phyloP scores from a whole-genome alignment of 352 stramenopile species.

The Globisporangium splendens region DNA sequence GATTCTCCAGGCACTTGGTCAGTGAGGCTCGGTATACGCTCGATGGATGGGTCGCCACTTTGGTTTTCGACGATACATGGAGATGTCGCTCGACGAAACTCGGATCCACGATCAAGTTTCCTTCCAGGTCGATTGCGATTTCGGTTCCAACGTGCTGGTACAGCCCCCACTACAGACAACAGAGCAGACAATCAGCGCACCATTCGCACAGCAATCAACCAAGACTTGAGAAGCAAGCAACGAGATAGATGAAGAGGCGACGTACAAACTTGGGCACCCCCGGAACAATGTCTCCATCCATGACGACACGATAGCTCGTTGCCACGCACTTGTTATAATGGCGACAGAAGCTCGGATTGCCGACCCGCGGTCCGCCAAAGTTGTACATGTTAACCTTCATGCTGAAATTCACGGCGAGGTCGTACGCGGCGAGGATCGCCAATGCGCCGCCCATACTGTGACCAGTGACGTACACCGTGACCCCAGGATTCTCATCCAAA shows the following conservation, averaged over 20 bases:
- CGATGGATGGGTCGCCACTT: conserved; percentile 57
- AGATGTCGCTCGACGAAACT: conserved; percentile 79
- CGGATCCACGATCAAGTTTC: conserved; percentile 78
- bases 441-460: conserved; percentile 91
- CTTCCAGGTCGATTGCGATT: conserved; percentile 61
- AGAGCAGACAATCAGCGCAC: neutral
- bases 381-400: conserved; percentile 90
- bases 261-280: conserved; percentile 70
- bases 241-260: conserved; percentile 6
- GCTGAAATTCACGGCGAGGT: conserved; percentile 81
- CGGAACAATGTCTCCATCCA: conserved; percentile 79
- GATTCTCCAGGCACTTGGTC: conserved; percentile 59
- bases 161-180: conserved; percentile 46
- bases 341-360: conserved; percentile 78
- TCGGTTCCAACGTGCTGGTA: conserved; percentile 78
- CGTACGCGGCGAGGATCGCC: conserved; percentile 84
- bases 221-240: neutral
- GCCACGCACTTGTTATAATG: conserved; percentile 74
- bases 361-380: conserved; percentile 83
- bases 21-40: conserved; percentile 64
- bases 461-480: conserved; percentile 88
- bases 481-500: conserved; percentile 76
- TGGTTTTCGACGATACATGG: conserved; percentile 62
- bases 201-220: neutral
- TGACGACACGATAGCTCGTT: conserved; percentile 78